Base-by-base conservation (phyloP, 2,329 filamentous ascomycete species). In the Fusarium sp. region DNA sequence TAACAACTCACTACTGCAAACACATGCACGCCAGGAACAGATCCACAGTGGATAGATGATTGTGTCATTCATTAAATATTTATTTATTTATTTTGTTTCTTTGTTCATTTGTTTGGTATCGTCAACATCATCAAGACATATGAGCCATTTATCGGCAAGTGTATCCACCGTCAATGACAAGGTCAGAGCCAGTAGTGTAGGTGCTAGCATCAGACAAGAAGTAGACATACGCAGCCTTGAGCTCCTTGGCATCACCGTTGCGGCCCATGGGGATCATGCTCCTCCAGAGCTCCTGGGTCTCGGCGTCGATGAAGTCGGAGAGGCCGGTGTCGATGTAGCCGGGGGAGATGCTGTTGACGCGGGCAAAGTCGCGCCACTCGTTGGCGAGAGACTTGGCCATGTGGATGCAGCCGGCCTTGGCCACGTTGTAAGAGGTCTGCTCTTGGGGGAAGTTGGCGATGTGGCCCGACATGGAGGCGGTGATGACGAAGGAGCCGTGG, bases 181-280 rank as follows among this genome's bases (percentile, higher is more conserved):
- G 86, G 79, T 94, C 91, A 6, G 89, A 85, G 8, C 89, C 93
- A 18, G 93, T 95, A 10, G 91, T 94, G 82, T 94, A 95, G 47
- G 89, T 91, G 66, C 91, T 90, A 9, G 93, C 93, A 80, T 95
- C 93, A 55, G 89, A 92, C 39, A 92, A 89, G 44, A 96, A 87
- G 82, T 94, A 95, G 58, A 95, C 85, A 80, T 92, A 96, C n/a
- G 91, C 92, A 13, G 91, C 92, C 84, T 94, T 94, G 75, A 94
- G 84, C 85, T 95, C 93, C 77, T 91, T 89, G 4, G 89, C 85
- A 60, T 89, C 83, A 9, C 91, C 92, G 78, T 93, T 89, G 76
- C 93, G 85, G 44, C 88, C 91, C 88, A 94, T 90, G 52, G 92
- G 92, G 59, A 93, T 94, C 87, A 94, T 94, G 78, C 89, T 88